phyloP scores from a whole-genome alignment of 495 filamentous ascomycete genomes.

The Apodospora peruviana region DNA sequence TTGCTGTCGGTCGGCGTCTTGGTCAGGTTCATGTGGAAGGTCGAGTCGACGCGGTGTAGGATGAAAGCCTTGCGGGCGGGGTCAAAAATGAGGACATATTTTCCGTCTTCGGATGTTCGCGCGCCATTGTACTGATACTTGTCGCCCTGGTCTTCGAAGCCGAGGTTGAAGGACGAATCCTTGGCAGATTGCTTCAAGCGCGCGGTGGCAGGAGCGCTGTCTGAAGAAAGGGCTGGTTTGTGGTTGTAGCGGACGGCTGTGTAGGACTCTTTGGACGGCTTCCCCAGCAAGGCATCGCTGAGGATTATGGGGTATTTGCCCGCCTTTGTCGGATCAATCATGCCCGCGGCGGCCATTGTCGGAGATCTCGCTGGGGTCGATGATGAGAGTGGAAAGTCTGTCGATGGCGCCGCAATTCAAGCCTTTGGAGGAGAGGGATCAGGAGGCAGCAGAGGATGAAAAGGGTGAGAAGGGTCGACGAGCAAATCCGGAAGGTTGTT shows the following conservation, averaged over 20 bases:
- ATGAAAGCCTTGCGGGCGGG: constrained; percentile 48
- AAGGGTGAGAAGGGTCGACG: too few species aligned
- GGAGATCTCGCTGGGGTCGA: not conserved
- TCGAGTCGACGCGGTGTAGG: constrained; percentile 52
- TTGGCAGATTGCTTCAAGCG: constrained; percentile 42
- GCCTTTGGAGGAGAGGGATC: not conserved
- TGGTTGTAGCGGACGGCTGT: constrained; percentile 52
- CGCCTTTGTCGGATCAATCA: constrained; percentile 44
- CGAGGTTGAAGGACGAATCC: constrained; percentile 39
- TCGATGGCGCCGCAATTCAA: not conserved
- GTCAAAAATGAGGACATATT: constrained; percentile 53
- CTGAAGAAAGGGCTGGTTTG: constrained; percentile 42
- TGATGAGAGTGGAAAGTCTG: not conserved
- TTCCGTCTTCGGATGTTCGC: constrained; percentile 40
- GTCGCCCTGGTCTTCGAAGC: constrained; percentile 41
- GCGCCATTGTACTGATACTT: constrained; percentile 46
- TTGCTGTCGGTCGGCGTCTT: constrained; percentile 36
- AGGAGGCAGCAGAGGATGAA: too few species aligned
- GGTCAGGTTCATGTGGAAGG: constrained; percentile 54
- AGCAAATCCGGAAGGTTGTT: not conserved
- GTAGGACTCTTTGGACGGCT: constrained; percentile 45
- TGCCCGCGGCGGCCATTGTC: constrained; percentile 19
- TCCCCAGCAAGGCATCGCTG: constrained; percentile 49
- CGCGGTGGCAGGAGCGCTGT: constrained; percentile 35
- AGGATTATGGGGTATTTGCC: constrained; percentile 51